Conservation (phyloP, 345 rosid genomes). For the Citrus mangshanensis region DNA sequence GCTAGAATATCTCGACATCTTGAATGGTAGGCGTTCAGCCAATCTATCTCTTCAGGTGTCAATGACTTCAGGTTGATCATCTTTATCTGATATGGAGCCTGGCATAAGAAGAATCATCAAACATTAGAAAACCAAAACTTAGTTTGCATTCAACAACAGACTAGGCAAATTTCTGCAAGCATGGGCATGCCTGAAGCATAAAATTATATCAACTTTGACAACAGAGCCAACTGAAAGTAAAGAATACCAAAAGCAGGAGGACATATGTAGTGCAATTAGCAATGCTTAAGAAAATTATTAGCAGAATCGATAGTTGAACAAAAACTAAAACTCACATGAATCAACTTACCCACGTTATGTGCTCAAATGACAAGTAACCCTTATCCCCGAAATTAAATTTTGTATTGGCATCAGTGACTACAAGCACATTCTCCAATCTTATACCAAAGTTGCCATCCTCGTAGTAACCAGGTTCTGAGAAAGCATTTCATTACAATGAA, state of each 20-base stretch:
- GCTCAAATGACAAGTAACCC: conserved; percentile 89
- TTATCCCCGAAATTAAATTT: conserved; percentile 86
- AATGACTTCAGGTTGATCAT: conserved; percentile 56
- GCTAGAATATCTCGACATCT: conserved; percentile 72
- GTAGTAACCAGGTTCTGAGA: conserved; percentile 87
- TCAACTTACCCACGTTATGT: conserved; percentile 89
- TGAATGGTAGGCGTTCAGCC: conserved; percentile 78
- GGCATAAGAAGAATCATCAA: conserved; percentile 1
- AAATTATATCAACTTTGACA: background rate
- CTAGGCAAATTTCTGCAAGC: background rate
- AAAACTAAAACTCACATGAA: background rate
- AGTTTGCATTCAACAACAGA: background rate
- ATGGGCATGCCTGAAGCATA: background rate
- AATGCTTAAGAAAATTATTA: background rate
- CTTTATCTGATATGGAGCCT: conserved; percentile 94
- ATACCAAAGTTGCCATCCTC: conserved; percentile 95
- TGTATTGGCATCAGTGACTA: conserved; percentile 66
- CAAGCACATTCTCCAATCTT: conserved; percentile 91
- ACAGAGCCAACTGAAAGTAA: background rate
- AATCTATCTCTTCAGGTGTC: conserved; percentile 63
- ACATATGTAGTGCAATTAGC: background rate
- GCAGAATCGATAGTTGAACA: background rate
- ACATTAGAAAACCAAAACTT: background rate
- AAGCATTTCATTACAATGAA: conserved; percentile 10
- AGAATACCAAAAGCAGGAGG: background rate